Evolutionary conservation across 768 basidiomycete genomes (phyloP).

Genomic region (Podaxis carcinomalis): DNA sequence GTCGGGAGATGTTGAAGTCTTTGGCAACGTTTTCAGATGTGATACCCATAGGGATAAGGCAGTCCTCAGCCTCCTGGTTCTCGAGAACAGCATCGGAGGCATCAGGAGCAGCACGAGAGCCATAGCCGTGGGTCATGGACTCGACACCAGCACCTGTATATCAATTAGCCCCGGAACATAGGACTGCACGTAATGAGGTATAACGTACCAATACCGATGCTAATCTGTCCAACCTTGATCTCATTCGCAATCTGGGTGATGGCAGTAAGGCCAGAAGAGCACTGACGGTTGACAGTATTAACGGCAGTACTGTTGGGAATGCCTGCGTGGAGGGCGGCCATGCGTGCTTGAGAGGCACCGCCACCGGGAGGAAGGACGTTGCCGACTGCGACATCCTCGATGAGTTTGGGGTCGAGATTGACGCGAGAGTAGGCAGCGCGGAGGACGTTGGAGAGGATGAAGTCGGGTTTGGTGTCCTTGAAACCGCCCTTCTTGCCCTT

Average conservation of each 20-base stretch:
- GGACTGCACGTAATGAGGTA: neutral
- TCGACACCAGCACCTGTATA: constrained; percentile 77
- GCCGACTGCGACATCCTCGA: constrained; percentile 83
- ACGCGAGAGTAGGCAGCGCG: constrained; percentile 66
- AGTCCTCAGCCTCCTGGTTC: constrained; percentile 72
- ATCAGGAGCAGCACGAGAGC: constrained; percentile 50
- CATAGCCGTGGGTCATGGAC: constrained; percentile 82
- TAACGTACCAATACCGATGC: constrained; percentile 79
- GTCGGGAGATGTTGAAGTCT: constrained; percentile 71
- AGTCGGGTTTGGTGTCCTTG: constrained; percentile 85
- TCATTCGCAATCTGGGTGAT: constrained; percentile 80
- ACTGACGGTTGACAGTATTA: constrained; percentile 87
- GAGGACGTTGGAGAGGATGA: constrained; percentile 73
- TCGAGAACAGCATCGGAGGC: constrained; percentile 62
- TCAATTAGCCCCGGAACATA: constrained; percentile 7
- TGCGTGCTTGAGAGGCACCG: constrained; percentile 77
- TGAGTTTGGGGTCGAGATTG: constrained; percentile 72
- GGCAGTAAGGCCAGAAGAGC: constrained; percentile 82
- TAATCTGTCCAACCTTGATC: constrained; percentile 76
- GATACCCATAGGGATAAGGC: constrained; percentile 86
- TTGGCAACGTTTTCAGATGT: constrained; percentile 91
- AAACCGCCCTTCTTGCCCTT: constrained; percentile 88
- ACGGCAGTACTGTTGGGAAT: constrained; percentile 73
- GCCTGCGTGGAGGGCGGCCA: constrained; percentile 83
- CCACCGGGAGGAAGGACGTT: constrained; percentile 87